Percentiles rank a stretch among this genome's conserved stretches.
phyloP scores from a whole-genome alignment of 148 eudicot species.

The Chenopodium berlandieri region DNA sequence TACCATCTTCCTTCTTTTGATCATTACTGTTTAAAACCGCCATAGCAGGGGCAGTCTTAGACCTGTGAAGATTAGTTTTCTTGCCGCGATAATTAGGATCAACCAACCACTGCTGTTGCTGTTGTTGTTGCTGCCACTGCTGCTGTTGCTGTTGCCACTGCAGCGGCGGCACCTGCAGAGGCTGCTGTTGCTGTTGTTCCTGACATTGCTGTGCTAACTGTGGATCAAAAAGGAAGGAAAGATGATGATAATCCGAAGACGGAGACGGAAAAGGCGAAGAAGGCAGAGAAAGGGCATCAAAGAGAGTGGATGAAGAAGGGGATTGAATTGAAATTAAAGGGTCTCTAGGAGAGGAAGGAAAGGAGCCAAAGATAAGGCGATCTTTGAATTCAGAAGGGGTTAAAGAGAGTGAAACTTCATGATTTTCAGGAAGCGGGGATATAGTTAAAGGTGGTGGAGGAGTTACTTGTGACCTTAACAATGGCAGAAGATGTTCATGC shows the following conservation, averaged over 20 bases:
- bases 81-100: conserved; percentile 45
- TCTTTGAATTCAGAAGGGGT: conserved; percentile 77
- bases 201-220: neutral
- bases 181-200: neutral
- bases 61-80: conserved; percentile 59
- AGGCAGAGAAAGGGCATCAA: conserved; percentile 43
- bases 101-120: conserved; percentile 45
- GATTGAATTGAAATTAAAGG: conserved; percentile 19
- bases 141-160: neutral
- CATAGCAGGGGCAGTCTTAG: conserved; percentile 96
- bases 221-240: neutral
- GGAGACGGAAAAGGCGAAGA: conserved; percentile 24
- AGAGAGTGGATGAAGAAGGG: conserved; percentile 22
- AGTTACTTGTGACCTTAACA: conserved; percentile 28
- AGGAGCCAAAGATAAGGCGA: conserved; percentile 71
- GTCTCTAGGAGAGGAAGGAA: conserved; percentile 12
- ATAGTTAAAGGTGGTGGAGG: conserved; percentile 37
- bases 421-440: conserved; percentile 59
- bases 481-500: conserved; percentile 63
- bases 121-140: neutral
- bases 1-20: conserved; percentile 11
- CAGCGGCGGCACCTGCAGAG: neutral
- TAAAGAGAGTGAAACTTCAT: conserved; percentile 46
- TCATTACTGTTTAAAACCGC: conserved; percentile 59
- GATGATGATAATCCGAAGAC: conserved; percentile 19